A percentile compares a stretch with the other conserved stretches of the same genome.
phyloP scores from a whole-genome alignment of 2,329 filamentous ascomycete genomes.

The Paecilomyces sp. region DNA sequence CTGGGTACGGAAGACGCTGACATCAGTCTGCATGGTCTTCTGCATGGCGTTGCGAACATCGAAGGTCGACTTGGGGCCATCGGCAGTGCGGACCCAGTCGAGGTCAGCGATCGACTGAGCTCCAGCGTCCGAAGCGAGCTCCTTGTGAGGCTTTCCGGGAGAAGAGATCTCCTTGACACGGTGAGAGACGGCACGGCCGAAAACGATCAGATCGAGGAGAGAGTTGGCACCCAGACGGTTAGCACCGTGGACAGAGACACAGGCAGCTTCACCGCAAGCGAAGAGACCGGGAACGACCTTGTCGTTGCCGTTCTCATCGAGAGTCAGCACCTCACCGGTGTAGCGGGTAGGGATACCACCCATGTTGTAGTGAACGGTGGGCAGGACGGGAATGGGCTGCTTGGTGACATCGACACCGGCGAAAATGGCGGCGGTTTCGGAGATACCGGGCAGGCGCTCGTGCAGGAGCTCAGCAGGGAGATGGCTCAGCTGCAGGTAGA shows the following conservation, averaged over 20 bases:
- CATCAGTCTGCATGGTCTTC: constrained; percentile 96
- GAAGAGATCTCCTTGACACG: constrained; percentile 92
- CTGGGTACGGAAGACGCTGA: constrained; percentile 93
- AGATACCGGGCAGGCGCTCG: constrained; percentile 96
- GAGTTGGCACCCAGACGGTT: constrained; percentile 98
- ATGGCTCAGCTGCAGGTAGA: constrained; percentile 96
- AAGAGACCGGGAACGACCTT: constrained; percentile 91
- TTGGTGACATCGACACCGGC: constrained; percentile 94
- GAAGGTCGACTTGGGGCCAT: constrained; percentile 78
- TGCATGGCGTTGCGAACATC: constrained; percentile 91
- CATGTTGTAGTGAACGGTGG: constrained; percentile 99
- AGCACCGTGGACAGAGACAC: constrained; percentile 95
- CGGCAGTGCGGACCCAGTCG: constrained; percentile 75
- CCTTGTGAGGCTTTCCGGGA: constrained; percentile 72
- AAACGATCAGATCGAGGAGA: constrained; percentile 92
- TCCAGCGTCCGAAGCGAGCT: constrained; percentile 76
- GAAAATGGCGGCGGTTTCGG: constrained; percentile 96
- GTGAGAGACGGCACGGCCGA: constrained; percentile 94
- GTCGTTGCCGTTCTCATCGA: constrained; percentile 81
- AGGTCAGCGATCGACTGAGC: constrained; percentile 79
- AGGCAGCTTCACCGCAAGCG: constrained; percentile 94
- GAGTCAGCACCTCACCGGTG: constrained; percentile 88
- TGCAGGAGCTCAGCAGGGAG: constrained; percentile 85
- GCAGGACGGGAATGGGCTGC: constrained; percentile 92
- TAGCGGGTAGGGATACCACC: constrained; percentile 97